Evolutionary conservation across 2,329 filamentous ascomycete species (phyloP), one percentile per base, ranked within the genome.

Genomic region (Elsinoe necatrix): DNA sequence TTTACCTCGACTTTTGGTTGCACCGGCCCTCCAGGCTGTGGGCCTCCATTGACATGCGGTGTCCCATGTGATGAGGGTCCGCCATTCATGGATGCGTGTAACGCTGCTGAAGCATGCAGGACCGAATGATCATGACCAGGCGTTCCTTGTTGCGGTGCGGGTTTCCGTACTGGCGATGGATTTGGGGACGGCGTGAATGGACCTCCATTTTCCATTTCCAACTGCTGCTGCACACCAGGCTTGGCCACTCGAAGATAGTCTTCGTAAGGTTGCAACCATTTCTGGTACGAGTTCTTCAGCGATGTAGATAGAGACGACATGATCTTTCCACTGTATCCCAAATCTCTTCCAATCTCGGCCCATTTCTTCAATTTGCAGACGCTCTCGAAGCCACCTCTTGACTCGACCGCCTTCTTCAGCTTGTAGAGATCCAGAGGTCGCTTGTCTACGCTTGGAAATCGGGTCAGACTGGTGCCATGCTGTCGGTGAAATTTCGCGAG

Each of bases 251-350:
- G 82, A 42, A 98, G 75, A 68, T 95, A 98, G 61, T 97, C 90
- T 71, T 98, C 93, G 65, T 97, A 98, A 0, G 93, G 93, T 67
- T 90, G 89, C 2, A 98, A 83, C 89, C 93, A 98, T 72, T 92
- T 85, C 69, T 95, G 90, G 65, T 95, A 98, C 0, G 93, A 97
- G 71, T 98, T 98, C 71, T 97, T 98, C 41, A 98, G 80, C 4
- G 93, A 97, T 0, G 93, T 98, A 4, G 93, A 98, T 47, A 98
- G 76, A 7, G 93, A 97, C 1, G 92, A 97, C 93, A 98, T 98
- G 61, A 98, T 98, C 76, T 98, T 98, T 68, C 93, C 93, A 68
- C 92, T 97, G 72, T 98, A 98, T 56, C 93, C 93, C 48, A 98
- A 75, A 69, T 97, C 93, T 66, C 93, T 84, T 31, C 93, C 93